Percentiles rank a stretch among this genome's conserved stretches.
Evolutionary conservation across 805 yeast species (phyloP).

Genomic region (Candida michaelii): DNA sequence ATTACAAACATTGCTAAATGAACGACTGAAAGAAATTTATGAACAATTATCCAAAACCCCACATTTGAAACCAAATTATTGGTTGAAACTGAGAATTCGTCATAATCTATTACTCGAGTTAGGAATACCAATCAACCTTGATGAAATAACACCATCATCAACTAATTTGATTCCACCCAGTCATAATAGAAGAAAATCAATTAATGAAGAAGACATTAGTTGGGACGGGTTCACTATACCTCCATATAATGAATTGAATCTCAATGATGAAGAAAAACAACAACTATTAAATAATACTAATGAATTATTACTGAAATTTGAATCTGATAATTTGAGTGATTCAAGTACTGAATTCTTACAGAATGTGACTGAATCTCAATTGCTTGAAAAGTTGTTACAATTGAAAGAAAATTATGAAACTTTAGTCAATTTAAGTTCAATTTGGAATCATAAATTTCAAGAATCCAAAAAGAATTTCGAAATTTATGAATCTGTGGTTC

Average conservation of each 20-base stretch:
- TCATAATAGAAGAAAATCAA: slow-evolving; percentile 21
- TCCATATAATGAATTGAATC: slow-evolving; percentile 28
- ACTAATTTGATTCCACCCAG: background rate
- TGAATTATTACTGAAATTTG: slow-evolving; percentile 29
- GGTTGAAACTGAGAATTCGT: slow-evolving; percentile 68
- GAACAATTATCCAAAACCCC: slow-evolving; percentile 48
- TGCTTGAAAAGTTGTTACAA: slow-evolving; percentile 39
- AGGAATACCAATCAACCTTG: slow-evolving; percentile 73
- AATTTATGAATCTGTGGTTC: slow-evolving; percentile 84
- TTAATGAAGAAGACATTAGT: slow-evolving; percentile 29
- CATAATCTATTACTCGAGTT: slow-evolving; percentile 61
- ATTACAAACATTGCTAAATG: slow-evolving; percentile 21
- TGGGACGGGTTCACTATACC: slow-evolving; percentile 41
- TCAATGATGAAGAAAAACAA: slow-evolving; percentile 28
- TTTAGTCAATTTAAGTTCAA: slow-evolving; percentile 30
- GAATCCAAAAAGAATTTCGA: slow-evolving; percentile 63
- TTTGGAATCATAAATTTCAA: slow-evolving; percentile 53
- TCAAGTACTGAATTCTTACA: slow-evolving; percentile 27
- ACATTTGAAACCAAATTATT: slow-evolving; percentile 57
- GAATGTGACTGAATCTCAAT: slow-evolving; percentile 16
- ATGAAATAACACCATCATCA: slow-evolving; percentile 38
- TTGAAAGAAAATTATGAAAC: slow-evolving; percentile 25
- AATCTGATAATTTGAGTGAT: slow-evolving; percentile 34
- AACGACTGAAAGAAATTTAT: slow-evolving; percentile 42
- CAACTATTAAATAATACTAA: slow-evolving; percentile 25